Evolutionary conservation across 2,329 filamentous ascomycete species (phyloP), one percentile per base, ranked within the genome.

Genomic region (Alternaria brassicae): DNA sequence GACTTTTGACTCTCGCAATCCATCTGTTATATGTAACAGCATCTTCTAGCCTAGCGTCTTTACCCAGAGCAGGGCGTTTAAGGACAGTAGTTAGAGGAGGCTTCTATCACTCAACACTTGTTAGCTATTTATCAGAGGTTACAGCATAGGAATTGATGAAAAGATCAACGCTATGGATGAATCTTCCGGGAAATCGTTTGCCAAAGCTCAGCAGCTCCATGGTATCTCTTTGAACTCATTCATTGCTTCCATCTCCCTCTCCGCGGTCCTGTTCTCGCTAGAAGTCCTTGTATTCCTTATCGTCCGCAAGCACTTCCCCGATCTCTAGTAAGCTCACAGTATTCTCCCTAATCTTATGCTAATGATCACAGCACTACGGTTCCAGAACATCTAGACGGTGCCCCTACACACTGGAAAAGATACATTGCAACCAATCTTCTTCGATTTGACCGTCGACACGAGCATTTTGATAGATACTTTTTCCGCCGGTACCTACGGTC

Each of bases 401-500:
- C 23, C 12, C 19, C 1, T 4, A 28, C 3, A 41, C 40, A 3
- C 44, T 55, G 12, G 56, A 58, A 50, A 23, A 17, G 15, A 59
- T 23, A 55, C 9, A 47, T 55, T 9, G 19, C 21, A 40, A 37
- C 44, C 2, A 41, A 55, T 2, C 8, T 70, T 58, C 48, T 79
- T 34, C 34, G 21, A 50, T 56, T 50, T 50, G n/a, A 56, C 37
- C 10, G 19, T 19, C 12, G 3, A 5, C 9, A 21, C 12, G 21
- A 50, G 10, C 40, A 66, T 40, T 27, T 67, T 6, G 21, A 67
- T 48, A 54, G 39, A 56, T 67, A 65, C 61, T 65, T 67, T 25
- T 65, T 67, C 25, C 27, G 27, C 41, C 28, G 23, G 36, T 67
- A 67, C 44, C 25, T 67, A 27, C 17, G 21, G 25, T 62, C 36